Conservation (phyloP, 306 rosid species). For the Begonia masoniana region DNA sequence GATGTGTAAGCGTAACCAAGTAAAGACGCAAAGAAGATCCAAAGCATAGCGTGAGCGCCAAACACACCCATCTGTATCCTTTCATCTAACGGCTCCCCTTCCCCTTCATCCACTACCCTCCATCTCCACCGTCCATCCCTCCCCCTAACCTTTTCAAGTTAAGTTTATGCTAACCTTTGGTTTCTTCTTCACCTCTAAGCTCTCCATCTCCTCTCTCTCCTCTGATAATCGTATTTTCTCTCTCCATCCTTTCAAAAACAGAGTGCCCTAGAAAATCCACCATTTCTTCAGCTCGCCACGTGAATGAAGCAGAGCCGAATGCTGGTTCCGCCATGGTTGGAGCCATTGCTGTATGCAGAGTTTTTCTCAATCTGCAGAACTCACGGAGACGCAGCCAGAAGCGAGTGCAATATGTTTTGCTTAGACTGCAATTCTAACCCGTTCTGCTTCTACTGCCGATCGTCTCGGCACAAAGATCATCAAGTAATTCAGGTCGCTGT, state of each 20-base stretch:
- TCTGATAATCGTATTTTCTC: neutral
- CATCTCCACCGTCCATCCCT: constrained; percentile 35
- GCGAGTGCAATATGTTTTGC: constrained; percentile 90
- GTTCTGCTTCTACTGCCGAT: constrained; percentile 88
- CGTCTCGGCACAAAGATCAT: constrained; percentile 77
- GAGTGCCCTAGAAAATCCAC: too few relatives aligned
- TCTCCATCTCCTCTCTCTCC: too few relatives aligned
- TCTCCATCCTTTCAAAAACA: constrained; percentile 4
- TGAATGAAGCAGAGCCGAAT: constrained; percentile 28
- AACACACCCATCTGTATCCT: constrained; percentile 40
- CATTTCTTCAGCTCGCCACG: too few relatives aligned
- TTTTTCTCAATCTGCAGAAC: constrained; percentile 65
- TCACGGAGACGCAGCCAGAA: constrained; percentile 62
- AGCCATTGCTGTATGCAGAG: constrained; percentile 45
- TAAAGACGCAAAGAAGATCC: constrained; percentile 71
- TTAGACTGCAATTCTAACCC: constrained; percentile 64
- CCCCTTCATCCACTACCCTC: constrained; percentile 34
- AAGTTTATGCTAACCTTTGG: constrained; percentile 22
- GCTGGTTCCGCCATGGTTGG: constrained; percentile 88
- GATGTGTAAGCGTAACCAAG: constrained; percentile 44
- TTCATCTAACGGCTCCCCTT: constrained; percentile 27
- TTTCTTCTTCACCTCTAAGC: constrained; percentile 36
- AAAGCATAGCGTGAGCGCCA: constrained; percentile 76
- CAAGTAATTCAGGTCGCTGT: constrained; percentile 68
- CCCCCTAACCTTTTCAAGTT: constrained; percentile 10